phyloP scores from a whole-genome alignment of 331 rosid species.

The Telfairia occidentalis region DNA sequence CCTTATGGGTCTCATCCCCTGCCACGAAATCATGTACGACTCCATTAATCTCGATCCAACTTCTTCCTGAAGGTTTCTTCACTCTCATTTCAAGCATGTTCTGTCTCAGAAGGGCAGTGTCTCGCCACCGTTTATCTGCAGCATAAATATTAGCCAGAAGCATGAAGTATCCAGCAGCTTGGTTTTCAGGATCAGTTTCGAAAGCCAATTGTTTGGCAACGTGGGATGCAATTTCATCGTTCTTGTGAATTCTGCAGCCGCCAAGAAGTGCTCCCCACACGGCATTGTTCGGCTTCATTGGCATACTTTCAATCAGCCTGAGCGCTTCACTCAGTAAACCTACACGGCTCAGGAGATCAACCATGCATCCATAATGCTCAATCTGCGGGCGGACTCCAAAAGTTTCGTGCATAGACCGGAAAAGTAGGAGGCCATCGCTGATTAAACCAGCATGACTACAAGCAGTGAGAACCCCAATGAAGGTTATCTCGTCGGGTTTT shows the following conservation, averaged over 20 bases:
- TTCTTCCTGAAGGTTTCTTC: conserved; percentile 60
- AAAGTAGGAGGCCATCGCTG: conserved; percentile 39
- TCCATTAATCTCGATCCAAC: conserved; percentile 56
- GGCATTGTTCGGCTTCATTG: conserved; percentile 53
- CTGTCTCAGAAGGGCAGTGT: conserved; percentile 42
- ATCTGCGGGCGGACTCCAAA: conserved; percentile 46
- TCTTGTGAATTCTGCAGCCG: conserved; percentile 65
- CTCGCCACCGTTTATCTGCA: conserved; percentile 45
- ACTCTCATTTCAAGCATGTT: conserved; percentile 51
- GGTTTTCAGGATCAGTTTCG: conserved; percentile 28
- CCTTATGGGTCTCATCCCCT: conserved; percentile 47
- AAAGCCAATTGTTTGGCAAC: conserved; percentile 31
- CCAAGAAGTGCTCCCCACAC: conserved; percentile 75
- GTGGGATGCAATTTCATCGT: conserved; percentile 40
- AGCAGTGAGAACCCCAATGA: conserved; percentile 63
- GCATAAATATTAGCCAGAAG: conserved; percentile 61
- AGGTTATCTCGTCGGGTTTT: conserved; percentile 61
- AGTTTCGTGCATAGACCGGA: conserved; percentile 39
- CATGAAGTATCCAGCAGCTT: conserved; percentile 58
- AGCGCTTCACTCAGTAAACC: conserved; percentile 64
- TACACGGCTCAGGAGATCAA: conserved; percentile 80
- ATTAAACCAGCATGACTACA: conserved; percentile 71
- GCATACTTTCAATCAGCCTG: conserved; percentile 45
- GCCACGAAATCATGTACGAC: conserved; percentile 45
- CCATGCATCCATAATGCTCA: conserved; percentile 84